A percentile compares a stretch with the other conserved stretches of the same genome.
phyloP scores from a whole-genome alignment of 2,329 filamentous ascomycete species.

The Westerdykella ornata region DNA sequence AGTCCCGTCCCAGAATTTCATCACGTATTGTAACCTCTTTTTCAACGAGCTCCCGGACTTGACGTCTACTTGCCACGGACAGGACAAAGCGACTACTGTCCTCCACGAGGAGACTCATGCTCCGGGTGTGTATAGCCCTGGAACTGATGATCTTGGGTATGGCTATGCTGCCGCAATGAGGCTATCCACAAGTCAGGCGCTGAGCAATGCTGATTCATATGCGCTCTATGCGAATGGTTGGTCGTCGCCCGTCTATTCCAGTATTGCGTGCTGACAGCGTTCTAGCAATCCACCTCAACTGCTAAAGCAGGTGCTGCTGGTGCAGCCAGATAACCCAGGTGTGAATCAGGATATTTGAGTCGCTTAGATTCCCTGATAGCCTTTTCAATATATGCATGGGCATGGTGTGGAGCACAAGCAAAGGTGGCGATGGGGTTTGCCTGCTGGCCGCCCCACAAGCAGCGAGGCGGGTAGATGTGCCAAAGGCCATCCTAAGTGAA shows the following conservation, averaged over 20 bases:
- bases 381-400: too few species aligned
- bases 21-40: conserved; percentile 57
- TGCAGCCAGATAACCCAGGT: too few species aligned
- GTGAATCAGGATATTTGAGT: too few species aligned
- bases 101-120: conserved; percentile 62
- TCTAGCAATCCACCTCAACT: conserved; percentile 19
- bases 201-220: conserved; percentile 60
- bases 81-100: conserved; percentile 59
- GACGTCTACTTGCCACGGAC: conserved; percentile 51
- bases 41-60: conserved; percentile 50
- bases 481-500: too few species aligned
- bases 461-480: too few species aligned
- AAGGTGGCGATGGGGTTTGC: too few species aligned
- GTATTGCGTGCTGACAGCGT: neutral
- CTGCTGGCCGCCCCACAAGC: too few species aligned
- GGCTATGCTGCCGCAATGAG: conserved; percentile 48
- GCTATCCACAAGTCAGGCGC: conserved; percentile 46
- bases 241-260: conserved; percentile 2
- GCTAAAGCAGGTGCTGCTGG: conserved; percentile 9
- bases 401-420: too few species aligned
- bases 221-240: conserved; percentile 49
- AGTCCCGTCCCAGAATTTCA: conserved; percentile 47
- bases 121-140: conserved; percentile 46
- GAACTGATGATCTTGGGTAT: conserved; percentile 53
- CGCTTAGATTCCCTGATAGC: too few species aligned